phyloP scores from a whole-genome alignment of 768 basidiomycete genomes.

The Lactifluus piperatus region DNA sequence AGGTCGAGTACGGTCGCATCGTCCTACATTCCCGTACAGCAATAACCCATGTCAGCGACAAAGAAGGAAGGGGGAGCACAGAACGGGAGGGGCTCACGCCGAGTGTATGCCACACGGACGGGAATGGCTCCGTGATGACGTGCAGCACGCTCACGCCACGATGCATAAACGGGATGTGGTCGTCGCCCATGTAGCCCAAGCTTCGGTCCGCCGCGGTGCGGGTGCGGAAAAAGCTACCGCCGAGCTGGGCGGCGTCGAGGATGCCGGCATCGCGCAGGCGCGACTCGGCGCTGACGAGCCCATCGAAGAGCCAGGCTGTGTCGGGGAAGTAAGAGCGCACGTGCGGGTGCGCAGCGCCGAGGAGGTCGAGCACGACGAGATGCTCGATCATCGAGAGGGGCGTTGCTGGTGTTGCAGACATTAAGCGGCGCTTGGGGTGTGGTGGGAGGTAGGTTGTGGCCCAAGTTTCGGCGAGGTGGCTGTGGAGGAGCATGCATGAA shows the following conservation, averaged over 20 bases:
- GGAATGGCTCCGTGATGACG: constrained; percentile 85
- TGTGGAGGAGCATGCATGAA: constrained; percentile 25
- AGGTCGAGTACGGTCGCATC: constrained; percentile 80
- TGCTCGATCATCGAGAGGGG: constrained; percentile 79
- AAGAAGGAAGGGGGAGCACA: background rate
- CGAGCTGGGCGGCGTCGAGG: constrained; percentile 34
- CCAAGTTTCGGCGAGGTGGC: constrained; percentile 89
- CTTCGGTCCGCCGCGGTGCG: constrained; percentile 34
- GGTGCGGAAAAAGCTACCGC: constrained; percentile 58
- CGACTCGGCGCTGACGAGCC: constrained; percentile 60
- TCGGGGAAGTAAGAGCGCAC: constrained; percentile 78
- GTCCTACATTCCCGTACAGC: constrained; percentile 51
- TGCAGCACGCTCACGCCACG: constrained; percentile 85
- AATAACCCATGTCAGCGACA: background rate
- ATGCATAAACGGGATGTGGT: constrained; percentile 84
- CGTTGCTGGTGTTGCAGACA: constrained; percentile 40
- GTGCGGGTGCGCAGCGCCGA: constrained; percentile 67
- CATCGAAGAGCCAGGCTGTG: constrained; percentile 91
- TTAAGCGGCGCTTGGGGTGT: constrained; percentile 47
- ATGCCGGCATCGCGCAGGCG: constrained; percentile 59
- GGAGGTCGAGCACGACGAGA: constrained; percentile 84
- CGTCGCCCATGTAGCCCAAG: constrained; percentile 71
- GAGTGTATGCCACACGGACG: constrained; percentile 80
- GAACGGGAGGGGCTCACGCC: constrained; percentile 36
- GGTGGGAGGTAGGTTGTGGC: constrained; percentile 54